Conservation (phyloP, 179 eudicot genomes). For the Spergularia azorica region DNA sequence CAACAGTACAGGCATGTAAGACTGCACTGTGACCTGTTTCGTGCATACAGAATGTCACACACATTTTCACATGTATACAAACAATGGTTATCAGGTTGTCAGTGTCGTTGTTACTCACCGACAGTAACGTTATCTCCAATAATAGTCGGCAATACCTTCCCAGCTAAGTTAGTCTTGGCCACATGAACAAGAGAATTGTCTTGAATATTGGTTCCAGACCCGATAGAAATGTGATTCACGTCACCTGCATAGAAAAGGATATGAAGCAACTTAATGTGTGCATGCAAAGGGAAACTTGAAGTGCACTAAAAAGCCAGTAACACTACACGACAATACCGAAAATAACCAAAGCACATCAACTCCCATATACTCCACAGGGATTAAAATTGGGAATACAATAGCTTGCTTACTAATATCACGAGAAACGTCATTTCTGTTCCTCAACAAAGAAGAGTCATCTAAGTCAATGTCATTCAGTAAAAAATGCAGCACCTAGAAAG, state of each 20-base stretch:
- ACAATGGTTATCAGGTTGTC: conserved; percentile 1
- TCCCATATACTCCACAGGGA: background rate
- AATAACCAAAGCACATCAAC: background rate
- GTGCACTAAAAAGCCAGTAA: background rate
- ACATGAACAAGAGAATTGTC: conserved; percentile 96
- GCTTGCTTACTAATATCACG: background rate
- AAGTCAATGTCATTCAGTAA: background rate
- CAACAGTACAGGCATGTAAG: conserved; percentile 90
- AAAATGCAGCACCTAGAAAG: background rate
- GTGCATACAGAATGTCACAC: conserved; percentile 16
- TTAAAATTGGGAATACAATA: background rate
- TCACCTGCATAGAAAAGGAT: conserved; percentile 61
- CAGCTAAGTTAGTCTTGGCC: conserved; percentile 85
- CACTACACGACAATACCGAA: background rate
- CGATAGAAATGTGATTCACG: conserved; percentile 75
- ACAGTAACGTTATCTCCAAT: conserved; percentile 94
- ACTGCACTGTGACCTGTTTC: conserved; percentile 90
- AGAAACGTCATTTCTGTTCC: background rate
- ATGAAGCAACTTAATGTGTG: background rate
- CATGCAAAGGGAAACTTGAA: background rate
- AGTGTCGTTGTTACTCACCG: conserved; percentile 53
- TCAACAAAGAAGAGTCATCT: background rate
- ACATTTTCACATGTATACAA: background rate
- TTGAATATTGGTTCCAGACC: conserved; percentile 89
- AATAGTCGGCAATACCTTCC: conserved; percentile 86